Conservation (phyloP, 2,329 filamentous ascomycete genomes). For the Tolypocladium album region DNA sequence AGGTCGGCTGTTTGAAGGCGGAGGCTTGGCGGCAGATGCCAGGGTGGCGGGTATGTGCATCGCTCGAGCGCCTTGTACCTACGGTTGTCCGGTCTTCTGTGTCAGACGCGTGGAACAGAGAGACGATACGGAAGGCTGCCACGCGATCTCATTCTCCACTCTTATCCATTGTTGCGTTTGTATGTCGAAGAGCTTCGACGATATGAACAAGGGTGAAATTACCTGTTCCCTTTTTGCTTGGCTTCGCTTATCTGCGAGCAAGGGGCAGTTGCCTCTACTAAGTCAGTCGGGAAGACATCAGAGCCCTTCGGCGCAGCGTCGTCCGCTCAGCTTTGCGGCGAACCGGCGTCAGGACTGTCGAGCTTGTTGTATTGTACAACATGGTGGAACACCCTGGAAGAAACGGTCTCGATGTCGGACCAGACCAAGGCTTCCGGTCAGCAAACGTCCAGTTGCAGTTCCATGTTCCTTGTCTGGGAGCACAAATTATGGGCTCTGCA, state of each 20-base stretch:
- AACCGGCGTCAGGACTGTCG: background rate
- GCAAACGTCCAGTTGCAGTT: background rate
- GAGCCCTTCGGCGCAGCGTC: background rate
- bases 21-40: slow-evolving; percentile 1
- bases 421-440: background rate
- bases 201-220: background rate
- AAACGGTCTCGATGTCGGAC: background rate
- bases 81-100: background rate
- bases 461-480: background rate
- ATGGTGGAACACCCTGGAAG: background rate
- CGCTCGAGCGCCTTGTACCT: background rate
- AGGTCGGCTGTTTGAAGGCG: slow-evolving; percentile 3
- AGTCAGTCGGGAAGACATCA: background rate
- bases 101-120: background rate
- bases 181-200: background rate
- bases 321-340: background rate
- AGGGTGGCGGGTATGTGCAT: slow-evolving; percentile 2
- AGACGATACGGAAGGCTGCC: background rate
- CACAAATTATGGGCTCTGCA: background rate
- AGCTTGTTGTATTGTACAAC: background rate
- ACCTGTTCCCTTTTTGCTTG: background rate
- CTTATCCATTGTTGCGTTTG: background rate
- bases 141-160: background rate
- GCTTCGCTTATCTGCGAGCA: background rate
- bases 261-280: background rate